Evolutionary conservation across 169 alveolate genomes (phyloP), one percentile per base, ranked within the genome.

Genomic region (Cryptosporidium canis): DNA sequence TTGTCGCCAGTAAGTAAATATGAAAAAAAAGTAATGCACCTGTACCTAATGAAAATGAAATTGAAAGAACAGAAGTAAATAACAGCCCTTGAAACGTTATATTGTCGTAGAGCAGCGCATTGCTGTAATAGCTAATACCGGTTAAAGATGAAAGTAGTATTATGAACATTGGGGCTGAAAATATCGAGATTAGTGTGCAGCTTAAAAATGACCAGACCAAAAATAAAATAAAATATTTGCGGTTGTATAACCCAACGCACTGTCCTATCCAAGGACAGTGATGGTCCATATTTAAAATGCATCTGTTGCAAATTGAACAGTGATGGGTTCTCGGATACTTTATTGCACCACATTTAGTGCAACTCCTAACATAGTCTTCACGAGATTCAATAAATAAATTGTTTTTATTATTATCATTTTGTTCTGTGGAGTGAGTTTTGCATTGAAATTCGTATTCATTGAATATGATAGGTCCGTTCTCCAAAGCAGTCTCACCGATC

Each of bases 231-330:
- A 96, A 96, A 71, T 85, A 95, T 67, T 95, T 95, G 67, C 95
- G 96, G 83, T 96, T 96, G 90, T 95, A 94, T 72, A 92, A 87
- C 14, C 98, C 98, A 6, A 95, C 94, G 90, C 98, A 96, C 72
- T 92, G 95, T 4, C 95, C 95, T 24, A 95, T 83, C 97, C 97
- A 95, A 43, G 96, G 96, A 66, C 98, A 96, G 85, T 96, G 98
- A 85, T 96, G 98, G 83, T 96, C 97, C 97, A 96, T 94, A 61
- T 94, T 94, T 33, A 93, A 91, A 37, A 94, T 93, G 71, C 98
- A 96, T 48, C 96, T 83, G 82, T 93, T 94, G 72, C 98, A 96
- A 29, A 77, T 77, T 8, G 93, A 93, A 71, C 98, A 96, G 85
- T 96, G 98, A 65, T 95, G 96, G 33, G 96, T 85, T 41, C 98